Percentiles rank a stretch among this genome's conserved stretches.
phyloP scores from a whole-genome alignment of 768 basidiomycete genomes.

The Amylocystis lapponica region DNA sequence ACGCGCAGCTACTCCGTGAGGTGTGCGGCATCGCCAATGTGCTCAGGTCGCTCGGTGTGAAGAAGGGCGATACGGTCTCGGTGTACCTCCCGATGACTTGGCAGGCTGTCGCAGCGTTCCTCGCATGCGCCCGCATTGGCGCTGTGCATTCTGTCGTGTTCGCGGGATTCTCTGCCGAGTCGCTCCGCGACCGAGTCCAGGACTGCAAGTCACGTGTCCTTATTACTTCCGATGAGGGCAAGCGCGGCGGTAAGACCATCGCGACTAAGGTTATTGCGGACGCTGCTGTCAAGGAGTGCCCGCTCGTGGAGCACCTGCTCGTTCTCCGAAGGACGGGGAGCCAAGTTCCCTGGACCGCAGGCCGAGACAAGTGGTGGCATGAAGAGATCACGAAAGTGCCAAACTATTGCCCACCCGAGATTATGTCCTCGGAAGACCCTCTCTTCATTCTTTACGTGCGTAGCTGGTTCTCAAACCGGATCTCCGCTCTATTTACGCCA shows the following conservation, averaged over 20 bases:
- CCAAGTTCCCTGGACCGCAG: slow-evolving; percentile 72
- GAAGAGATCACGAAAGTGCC: slow-evolving; percentile 84
- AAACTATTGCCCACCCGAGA: slow-evolving; percentile 80
- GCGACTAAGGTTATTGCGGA: slow-evolving; percentile 95
- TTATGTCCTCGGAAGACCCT: slow-evolving; percentile 92
- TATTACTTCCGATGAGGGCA: slow-evolving; percentile 93
- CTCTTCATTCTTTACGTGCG: slow-evolving; percentile 97
- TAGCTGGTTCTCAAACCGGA: slow-evolving; percentile 11
- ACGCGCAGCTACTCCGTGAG: slow-evolving; percentile 82
- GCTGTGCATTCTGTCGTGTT: slow-evolving; percentile 97
- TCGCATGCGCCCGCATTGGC: slow-evolving; percentile 95
- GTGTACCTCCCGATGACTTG: slow-evolving; percentile 92
- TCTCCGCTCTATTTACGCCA: slow-evolving; percentile 4
- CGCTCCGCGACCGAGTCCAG: slow-evolving; percentile 83
- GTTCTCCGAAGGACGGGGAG: slow-evolving; percentile 87
- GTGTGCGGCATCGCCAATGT: slow-evolving; percentile 90
- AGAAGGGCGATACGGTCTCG: slow-evolving; percentile 94
- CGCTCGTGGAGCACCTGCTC: slow-evolving; percentile 83
- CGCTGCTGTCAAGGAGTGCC: slow-evolving; percentile 79
- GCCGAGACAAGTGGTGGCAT: slow-evolving; percentile 95
- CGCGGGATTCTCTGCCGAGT: slow-evolving; percentile 94
- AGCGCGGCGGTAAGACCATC: slow-evolving; percentile 90
- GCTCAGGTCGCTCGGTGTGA: slow-evolving; percentile 82
- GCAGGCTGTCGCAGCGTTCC: slow-evolving; percentile 94
- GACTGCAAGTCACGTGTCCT: slow-evolving; percentile 90